Evolutionary conservation across 306 rosid genomes (phyloP), one percentile per base, ranked within the genome.

Genomic region (Sicyos edulis): DNA sequence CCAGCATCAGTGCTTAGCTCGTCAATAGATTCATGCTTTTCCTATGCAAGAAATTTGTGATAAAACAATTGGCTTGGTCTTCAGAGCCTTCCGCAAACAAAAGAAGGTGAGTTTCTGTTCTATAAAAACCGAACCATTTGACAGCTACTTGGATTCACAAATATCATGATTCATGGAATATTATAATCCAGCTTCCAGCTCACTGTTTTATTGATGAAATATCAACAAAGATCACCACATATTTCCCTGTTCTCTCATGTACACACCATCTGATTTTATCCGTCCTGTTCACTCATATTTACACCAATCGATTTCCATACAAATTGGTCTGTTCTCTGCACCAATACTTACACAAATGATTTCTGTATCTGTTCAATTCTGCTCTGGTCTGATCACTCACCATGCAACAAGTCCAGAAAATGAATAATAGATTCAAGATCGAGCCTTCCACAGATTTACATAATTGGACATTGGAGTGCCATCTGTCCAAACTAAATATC

Each of bases 391-490:
- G 70, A 17, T 40, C 26, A 5, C 20, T 61, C 45, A 61, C 21
- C 70, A 40, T 63, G 45, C 69, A 63, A 63, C 51, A 63, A 63
- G 69, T 37, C 70, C 70, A 63, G 52, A 37, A 63, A 37, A 63
- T 63, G 52, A 63, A 63, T 3, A 66, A 66, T 21, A 45, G 71
- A 67, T 45, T 67, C 72, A 67, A 67, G 72, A 67, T 21, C 40
- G 20, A 20, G 72, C 72, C 55, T 12, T 67, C 72, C 19, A 67
- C 20, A 47, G 40, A 67, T 67, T 15, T 21, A 47, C 72, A 67
- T 21, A 67, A 67, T 67, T 67, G 72, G 72, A 67, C 72, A 47
- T 7, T 67, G 72, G 54, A 67, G 72, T 67, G 55, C 20, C 56
- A 47, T 67, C 55, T 47, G 72, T 67, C 72, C 56, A 45, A 67